A percentile compares a stretch with the other conserved stretches of the same genome.
Conservation (phyloP, 225 moss, liverwort and hornwort species). For the Bryum argenteum region DNA sequence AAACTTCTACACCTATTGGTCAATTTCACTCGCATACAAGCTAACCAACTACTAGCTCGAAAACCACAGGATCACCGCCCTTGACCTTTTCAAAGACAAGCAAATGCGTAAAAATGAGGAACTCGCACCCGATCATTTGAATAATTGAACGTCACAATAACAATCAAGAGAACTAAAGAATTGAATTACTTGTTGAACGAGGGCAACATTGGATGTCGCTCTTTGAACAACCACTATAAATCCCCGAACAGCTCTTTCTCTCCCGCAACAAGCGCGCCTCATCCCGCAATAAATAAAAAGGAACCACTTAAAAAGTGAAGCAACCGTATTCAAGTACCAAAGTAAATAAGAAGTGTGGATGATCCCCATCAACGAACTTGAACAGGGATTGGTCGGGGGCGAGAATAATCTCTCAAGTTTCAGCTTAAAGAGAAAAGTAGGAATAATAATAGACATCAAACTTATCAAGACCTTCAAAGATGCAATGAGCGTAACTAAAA, state of each 20-base stretch:
- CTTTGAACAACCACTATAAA: conserved; percentile 99
- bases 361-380: conserved; percentile 1
- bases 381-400: conserved; percentile 2
- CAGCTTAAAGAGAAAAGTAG: conserved; percentile 5
- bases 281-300: conserved; percentile 57
- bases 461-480: neutral
- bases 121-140: neutral
- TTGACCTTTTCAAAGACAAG: conserved; percentile 15
- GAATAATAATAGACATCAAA: too few relatives aligned
- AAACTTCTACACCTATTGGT: neutral
- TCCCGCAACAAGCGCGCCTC: conserved; percentile 97
- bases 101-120: neutral
- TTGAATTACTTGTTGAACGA: conserved; percentile 92
- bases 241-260: conserved; percentile 91
- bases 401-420: neutral
- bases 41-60: conserved; percentile 4
- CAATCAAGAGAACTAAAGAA: neutral
- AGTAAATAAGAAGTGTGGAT: conserved; percentile 1
- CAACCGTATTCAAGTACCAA: neutral
- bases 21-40: conserved; percentile 7
- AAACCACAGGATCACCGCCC: neutral
- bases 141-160: neutral
- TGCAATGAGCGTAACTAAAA: neutral
- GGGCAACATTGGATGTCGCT: conserved; percentile 94
- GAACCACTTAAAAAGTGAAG: conserved; percentile 14